These are phyloP conservation scores for Penicillium janthinellum DNA, from an alignment of 2,329 filamentous ascomycete genomes.

Conservation along the genomic window DNA sequence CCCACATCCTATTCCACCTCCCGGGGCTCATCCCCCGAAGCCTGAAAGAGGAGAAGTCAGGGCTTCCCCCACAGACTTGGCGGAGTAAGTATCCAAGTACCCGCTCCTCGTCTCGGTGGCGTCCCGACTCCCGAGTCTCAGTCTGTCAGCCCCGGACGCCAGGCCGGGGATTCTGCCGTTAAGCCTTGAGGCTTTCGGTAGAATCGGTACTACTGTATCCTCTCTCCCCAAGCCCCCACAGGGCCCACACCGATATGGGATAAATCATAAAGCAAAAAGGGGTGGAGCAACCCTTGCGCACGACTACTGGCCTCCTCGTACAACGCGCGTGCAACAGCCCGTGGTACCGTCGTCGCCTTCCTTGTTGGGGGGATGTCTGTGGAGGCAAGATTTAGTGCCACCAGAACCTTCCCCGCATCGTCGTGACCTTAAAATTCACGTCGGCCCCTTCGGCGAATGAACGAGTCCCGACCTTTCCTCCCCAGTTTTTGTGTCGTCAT, in stretches of 20 bases:
- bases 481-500: conserved; percentile 5
- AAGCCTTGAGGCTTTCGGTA: background rate
- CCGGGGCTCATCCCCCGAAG: conserved; percentile 14
- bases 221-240: background rate
- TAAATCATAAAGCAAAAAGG: background rate
- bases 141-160: background rate
- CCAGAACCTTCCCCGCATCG: conserved; percentile 12
- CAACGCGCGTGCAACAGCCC: background rate
- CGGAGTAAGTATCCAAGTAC: background rate
- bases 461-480: conserved; percentile 2
- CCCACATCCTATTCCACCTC: conserved; percentile 13
- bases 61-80: background rate
- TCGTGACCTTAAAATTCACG: conserved; percentile 5
- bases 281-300: background rate
- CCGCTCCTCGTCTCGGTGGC: background rate
- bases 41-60: background rate
- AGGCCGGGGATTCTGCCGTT: background rate
- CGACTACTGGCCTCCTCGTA: background rate
- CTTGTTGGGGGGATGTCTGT: background rate
- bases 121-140: background rate
- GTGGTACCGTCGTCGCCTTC: background rate
- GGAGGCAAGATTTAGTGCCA: background rate
- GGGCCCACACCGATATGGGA: background rate
- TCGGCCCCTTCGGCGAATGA: conserved; percentile 11
- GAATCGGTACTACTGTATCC: background rate